Percentiles rank a stretch among this genome's conserved stretches.
Conservation (phyloP, 2,329 filamentous ascomycete genomes). For the Colletotrichum sp. region DNA sequence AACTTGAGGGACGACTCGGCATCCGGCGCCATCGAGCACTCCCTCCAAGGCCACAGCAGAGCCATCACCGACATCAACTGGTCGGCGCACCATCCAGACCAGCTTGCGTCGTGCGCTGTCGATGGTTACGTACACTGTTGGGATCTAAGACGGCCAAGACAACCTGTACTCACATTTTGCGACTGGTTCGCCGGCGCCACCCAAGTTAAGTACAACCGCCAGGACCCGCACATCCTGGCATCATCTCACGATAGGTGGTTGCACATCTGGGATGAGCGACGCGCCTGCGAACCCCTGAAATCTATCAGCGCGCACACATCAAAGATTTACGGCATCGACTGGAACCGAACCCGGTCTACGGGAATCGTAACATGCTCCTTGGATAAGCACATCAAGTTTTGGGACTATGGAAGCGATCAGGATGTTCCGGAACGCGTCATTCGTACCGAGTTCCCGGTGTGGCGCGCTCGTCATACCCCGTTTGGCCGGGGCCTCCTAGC, state of each 20-base stretch:
- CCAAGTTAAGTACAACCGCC: constrained; percentile 93
- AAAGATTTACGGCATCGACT: constrained; percentile 95
- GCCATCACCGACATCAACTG: constrained; percentile 98
- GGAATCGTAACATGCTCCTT: constrained; percentile 87
- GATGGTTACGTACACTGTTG: constrained; percentile 94
- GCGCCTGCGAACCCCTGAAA: constrained; percentile 76
- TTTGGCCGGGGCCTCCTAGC: constrained; percentile 86
- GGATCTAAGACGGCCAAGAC: constrained; percentile 78
- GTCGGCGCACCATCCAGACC: constrained; percentile 88
- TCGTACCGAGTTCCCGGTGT: constrained; percentile 83
- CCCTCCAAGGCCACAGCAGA: constrained; percentile 80
- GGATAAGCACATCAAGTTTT: constrained; percentile 92
- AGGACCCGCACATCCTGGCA: constrained; percentile 84
- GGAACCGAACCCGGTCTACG: constrained; percentile 79
- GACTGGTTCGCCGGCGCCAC: constrained; percentile 95
- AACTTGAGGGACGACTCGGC: constrained; percentile 77
- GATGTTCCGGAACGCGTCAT: constrained; percentile 78
- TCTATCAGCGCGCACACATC: constrained; percentile 89
- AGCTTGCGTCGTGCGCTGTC: constrained; percentile 88
- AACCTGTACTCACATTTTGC: constrained; percentile 80
- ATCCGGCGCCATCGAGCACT: constrained; percentile 79
- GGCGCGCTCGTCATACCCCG: constrained; percentile 89
- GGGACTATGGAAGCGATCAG: constrained; percentile 73
- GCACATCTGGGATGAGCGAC: constrained; percentile 89
- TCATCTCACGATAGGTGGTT: constrained; percentile 89